A percentile compares a stretch with the other conserved stretches of the same genome.
Conservation (phyloP, 192 early-diverging fungal species). For the Phycomyces blakesleeanus region DNA sequence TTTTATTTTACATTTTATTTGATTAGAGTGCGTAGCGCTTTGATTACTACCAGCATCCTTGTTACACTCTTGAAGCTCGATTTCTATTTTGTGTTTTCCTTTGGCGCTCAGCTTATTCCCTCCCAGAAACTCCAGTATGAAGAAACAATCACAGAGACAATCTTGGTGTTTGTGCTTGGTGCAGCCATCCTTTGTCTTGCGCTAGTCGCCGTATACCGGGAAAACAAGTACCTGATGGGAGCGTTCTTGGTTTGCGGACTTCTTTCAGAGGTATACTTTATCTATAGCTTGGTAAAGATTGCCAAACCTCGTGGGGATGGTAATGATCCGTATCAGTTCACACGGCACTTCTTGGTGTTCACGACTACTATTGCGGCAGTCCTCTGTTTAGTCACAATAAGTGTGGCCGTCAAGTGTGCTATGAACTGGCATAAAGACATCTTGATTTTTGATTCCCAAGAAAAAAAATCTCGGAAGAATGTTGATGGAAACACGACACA, state of each 20-base stretch:
- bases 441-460: not conserved
- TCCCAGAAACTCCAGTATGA: slow-evolving; percentile 32
- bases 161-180: slow-evolving; percentile 38
- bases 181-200: slow-evolving; percentile 25
- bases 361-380: slow-evolving; percentile 23
- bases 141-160: slow-evolving; percentile 23
- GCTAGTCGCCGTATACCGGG: slow-evolving; percentile 22
- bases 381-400: slow-evolving; percentile 21
- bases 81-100: slow-evolving; percentile 41
- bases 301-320: slow-evolving; percentile 3
- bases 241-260: slow-evolving; percentile 13
- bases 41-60: slow-evolving; percentile 28
- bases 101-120: slow-evolving; percentile 44
- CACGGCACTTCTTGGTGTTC: slow-evolving; percentile 38
- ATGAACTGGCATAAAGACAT: slow-evolving; percentile 8
- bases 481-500: not conserved
- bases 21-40: slow-evolving; percentile 24
- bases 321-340: slow-evolving; percentile 40
- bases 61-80: slow-evolving; percentile 45
- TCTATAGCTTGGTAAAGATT: slow-evolving; percentile 28
- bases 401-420: slow-evolving; percentile 15
- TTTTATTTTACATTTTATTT: too few species aligned
- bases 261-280: slow-evolving; percentile 25
- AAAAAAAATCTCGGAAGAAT: not conserved
- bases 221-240: slow-evolving; percentile 34